A percentile compares a stretch with the other conserved stretches of the same genome.
phyloP scores from a whole-genome alignment of 352 stramenopile species.

The Thalassiosira mediterranea region DNA sequence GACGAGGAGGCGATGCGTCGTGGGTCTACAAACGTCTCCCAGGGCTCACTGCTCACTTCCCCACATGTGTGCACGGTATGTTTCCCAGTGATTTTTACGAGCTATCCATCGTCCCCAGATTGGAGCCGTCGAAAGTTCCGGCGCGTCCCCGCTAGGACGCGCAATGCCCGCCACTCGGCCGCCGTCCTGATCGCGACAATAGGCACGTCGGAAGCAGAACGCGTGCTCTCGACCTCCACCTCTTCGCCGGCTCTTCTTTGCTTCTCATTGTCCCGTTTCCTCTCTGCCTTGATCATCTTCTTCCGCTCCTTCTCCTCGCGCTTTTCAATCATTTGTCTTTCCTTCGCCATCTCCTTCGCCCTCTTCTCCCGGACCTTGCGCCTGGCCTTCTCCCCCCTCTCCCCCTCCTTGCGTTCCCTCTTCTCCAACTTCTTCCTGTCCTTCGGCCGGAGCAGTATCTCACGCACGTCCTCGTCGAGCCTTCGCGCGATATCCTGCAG shows the following conservation, averaged over 20 bases:
- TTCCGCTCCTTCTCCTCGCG: background rate
- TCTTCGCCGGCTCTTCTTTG: background rate
- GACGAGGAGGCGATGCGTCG: too few relatives aligned
- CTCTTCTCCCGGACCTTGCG: background rate
- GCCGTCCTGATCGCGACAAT: too few relatives aligned
- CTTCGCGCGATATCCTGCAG: constrained; percentile 11
- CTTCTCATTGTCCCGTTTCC: background rate
- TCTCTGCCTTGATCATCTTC: background rate
- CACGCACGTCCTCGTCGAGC: constrained; percentile 24
- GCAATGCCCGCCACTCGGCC: too few relatives aligned
- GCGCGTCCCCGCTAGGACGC: too few relatives aligned
- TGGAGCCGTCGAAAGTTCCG: too few relatives aligned
- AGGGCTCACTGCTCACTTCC: too few relatives aligned
- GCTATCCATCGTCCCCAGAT: too few relatives aligned
- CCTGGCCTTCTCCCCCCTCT: constrained; percentile 27
- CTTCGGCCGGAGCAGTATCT: constrained; percentile 29
- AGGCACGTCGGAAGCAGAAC: too few relatives aligned
- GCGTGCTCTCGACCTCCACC: too few relatives aligned
- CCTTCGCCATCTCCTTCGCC: background rate
- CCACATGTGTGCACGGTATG: too few relatives aligned
- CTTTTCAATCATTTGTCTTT: background rate
- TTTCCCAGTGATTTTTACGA: too few relatives aligned
- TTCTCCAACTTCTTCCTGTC: constrained; percentile 19
- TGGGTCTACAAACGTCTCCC: too few relatives aligned
- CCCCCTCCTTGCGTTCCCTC: constrained; percentile 15